Percentiles rank a stretch among this genome's conserved stretches.
Conservation (phyloP, 495 filamentous ascomycete species). For the Clohesyomyces aquaticus region DNA sequence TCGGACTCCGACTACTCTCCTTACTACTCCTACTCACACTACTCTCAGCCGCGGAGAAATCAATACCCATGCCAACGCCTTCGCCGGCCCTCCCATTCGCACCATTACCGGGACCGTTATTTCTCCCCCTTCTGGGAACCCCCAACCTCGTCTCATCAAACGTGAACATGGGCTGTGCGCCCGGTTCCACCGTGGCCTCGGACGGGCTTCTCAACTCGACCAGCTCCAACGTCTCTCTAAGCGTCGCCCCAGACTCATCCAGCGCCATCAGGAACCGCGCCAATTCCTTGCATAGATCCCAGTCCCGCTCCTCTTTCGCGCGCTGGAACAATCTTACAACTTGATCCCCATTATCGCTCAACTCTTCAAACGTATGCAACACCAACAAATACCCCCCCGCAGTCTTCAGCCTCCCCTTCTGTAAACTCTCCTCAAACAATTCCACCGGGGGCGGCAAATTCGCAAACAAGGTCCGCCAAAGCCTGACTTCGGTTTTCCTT, state of each 20-base stretch:
- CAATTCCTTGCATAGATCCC: slow-evolving; percentile 95
- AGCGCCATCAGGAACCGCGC: slow-evolving; percentile 91
- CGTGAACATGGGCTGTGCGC: not conserved
- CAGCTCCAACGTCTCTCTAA: slow-evolving; percentile 75
- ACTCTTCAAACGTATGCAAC: slow-evolving; percentile 88
- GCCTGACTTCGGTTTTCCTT: slow-evolving; percentile 92
- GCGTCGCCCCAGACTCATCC: slow-evolving; percentile 80
- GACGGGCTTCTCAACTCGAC: slow-evolving; percentile 61
- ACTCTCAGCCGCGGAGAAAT: slow-evolving; percentile 2
- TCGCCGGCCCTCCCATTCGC: slow-evolving; percentile 7
- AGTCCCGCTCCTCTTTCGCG: slow-evolving; percentile 84
- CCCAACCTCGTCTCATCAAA: slow-evolving; percentile 23
- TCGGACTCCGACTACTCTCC: slow-evolving; percentile 31
- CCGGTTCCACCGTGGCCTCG: slow-evolving; percentile 44
- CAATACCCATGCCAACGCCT: slow-evolving; percentile 29
- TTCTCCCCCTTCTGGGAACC: slow-evolving; percentile 21
- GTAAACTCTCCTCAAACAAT: slow-evolving; percentile 88
- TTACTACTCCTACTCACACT: slow-evolving; percentile 7
- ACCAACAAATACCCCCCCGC: slow-evolving; percentile 97
- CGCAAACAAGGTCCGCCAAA: slow-evolving; percentile 90
- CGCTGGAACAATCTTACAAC: slow-evolving; percentile 80
- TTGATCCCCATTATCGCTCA: slow-evolving; percentile 69
- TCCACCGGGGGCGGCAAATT: slow-evolving; percentile 86
- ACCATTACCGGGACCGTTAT: slow-evolving; percentile 3
- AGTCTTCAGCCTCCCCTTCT: slow-evolving; percentile 84